Evolutionary conservation across 2,329 filamentous ascomycete species (phyloP), one percentile per base, ranked within the genome.

Genomic region (Atkinsonella hypoxylon): DNA sequence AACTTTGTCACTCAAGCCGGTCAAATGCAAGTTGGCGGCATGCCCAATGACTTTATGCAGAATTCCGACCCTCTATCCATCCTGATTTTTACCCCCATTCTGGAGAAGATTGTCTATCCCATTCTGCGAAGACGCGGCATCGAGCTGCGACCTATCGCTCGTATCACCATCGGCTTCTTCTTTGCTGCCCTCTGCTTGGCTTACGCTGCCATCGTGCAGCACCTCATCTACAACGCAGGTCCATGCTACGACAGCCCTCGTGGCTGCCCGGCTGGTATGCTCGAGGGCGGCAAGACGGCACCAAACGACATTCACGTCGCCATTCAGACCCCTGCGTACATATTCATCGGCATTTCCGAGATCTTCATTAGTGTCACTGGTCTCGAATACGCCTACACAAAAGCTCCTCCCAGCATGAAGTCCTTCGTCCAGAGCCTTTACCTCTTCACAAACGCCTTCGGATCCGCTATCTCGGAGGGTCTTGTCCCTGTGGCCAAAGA

Each of bases 371-470:
- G 78, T 11, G 80, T 87, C 54, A 85, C 83, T 1, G 79, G 79
- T 54, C 74, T 85, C 11, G 84, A 88, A 62, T 87, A 87, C 57
- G 83, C 82, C 17, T 87, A 82, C 66, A 85, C 82, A 59, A 86
- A 87, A 65, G 83, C 84, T 0, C 83, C 83, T 2, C 75, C 76
- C 41, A 79, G 73, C 62, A 85, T 87, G 82, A 78, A 82, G 62
- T 79, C 77, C 0, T 79, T 79, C 70, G 70, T 79, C 31, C 74
- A 74, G 62, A 73, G 74, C 12, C 60, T 83, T n/a, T 82, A 78
- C 58, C 70, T 82, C 51, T 71, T 83, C 54, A 82, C 78, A 39
- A 77, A 70, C 44, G 80, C 79, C 3, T 71, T 79, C 43, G 78
- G 77, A 3, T 73, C 78, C 2, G 77, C 76, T 32, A 66, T 88